Conservation (phyloP, 768 basidiomycete species). For the Hygrophoropsis aurantiaca region DNA sequence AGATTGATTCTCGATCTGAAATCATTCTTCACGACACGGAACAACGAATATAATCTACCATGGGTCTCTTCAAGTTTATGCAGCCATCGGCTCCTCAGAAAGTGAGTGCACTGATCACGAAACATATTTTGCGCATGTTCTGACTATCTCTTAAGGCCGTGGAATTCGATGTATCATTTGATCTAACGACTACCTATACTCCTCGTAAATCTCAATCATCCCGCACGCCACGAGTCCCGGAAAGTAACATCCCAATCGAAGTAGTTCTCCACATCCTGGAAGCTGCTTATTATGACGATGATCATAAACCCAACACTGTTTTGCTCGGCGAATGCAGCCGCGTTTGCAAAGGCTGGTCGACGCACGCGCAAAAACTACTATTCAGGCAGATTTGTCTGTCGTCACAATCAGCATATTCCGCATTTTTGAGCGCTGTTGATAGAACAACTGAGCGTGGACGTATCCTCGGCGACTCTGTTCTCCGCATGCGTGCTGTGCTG, state of each 20-base stretch:
- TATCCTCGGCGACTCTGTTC: slow-evolving; percentile 52
- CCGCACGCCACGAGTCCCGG: slow-evolving; percentile 19
- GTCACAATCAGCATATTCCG: slow-evolving; percentile 50
- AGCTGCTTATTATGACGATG: slow-evolving; percentile 43
- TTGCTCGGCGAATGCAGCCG: slow-evolving; percentile 57
- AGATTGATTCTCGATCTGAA: slow-evolving; percentile 6
- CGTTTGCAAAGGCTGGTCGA: slow-evolving; percentile 67
- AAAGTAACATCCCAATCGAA: slow-evolving; percentile 56
- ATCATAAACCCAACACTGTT: slow-evolving; percentile 32
- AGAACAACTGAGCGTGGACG: slow-evolving; percentile 46
- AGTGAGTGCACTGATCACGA: slow-evolving; percentile 16
- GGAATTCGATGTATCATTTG: slow-evolving; percentile 39
- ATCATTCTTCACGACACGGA: slow-evolving; percentile 16
- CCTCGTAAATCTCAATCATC: slow-evolving; percentile 16
- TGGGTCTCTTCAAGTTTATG: slow-evolving; percentile 24
- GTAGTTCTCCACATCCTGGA: slow-evolving; percentile 64
- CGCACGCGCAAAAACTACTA: slow-evolving; percentile 61
- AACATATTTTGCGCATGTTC: background rate
- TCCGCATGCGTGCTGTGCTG: slow-evolving; percentile 52
- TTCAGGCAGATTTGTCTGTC: slow-evolving; percentile 58
- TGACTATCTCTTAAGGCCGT: slow-evolving; percentile 24
- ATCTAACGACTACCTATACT: slow-evolving; percentile 31
- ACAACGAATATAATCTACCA: slow-evolving; percentile 16
- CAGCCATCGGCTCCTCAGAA: slow-evolving; percentile 20
- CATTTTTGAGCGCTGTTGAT: slow-evolving; percentile 54